Base-by-base conservation (phyloP, 2,329 filamentous ascomycete species). In the Aspergillus novofumigatus region DNA sequence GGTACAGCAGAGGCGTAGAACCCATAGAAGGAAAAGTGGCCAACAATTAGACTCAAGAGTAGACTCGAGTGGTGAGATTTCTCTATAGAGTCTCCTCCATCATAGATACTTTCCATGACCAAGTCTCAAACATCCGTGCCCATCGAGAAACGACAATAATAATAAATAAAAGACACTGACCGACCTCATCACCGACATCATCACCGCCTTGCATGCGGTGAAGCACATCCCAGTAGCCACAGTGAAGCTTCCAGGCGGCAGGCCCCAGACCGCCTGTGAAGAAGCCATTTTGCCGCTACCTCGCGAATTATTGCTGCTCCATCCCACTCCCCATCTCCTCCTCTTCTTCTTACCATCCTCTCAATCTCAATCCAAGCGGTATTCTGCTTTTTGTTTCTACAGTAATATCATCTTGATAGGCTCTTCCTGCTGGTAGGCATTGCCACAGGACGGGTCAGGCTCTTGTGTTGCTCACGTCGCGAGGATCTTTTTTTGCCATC, bases 161-260 rank as follows among this genome's bases (percentile, higher is more conserved):
- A 38, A 38, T 3, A 6, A 35, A 35, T 38, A 38, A 50, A 32
- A 55, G 61, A 17, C 54, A 61, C 62, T 59, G 59, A 60, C 62
- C 62, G 56, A 53, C 57, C 60, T 57, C 48, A 56, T 66, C 60
- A 67, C 65, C 65, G 65, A 67, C 61, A 57, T 63, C 63, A 72
- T 72, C 70, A 72, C 70, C 70, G 70, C 70, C 70, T 72, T 71
- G 65, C 62, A 65, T 73, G 70, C 70, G 70, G 70, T 73, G 70
- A 73, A 70, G 68, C 61, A 52, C 62, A 64, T 69, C 64, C 54
- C 61, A 64, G 58, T 47, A 59, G 62, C 60, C 63, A 61, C 63
- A 59, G 52, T 47, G 44, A 47, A 57, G 55, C 38, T 45, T 28
- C 51, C 53, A 55, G 51, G 55, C 58, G 59, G 63, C 56, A 57